phyloP scores from a whole-genome alignment of 768 basidiomycete genomes.

The Mrakia hoshinonis region DNA sequence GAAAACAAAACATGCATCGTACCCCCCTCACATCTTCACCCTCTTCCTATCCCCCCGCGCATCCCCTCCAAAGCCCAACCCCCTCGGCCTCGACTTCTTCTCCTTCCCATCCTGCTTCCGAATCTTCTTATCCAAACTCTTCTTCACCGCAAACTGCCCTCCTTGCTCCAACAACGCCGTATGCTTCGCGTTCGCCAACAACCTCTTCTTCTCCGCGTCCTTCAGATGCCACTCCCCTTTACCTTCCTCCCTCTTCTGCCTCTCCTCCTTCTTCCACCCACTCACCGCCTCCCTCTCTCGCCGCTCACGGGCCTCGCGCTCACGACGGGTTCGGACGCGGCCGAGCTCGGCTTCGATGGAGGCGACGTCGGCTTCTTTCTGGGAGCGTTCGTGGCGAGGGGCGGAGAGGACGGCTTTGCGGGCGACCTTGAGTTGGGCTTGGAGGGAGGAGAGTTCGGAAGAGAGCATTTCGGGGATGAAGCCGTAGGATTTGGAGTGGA shows the following conservation, averaged over 20 bases:
- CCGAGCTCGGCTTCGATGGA: constrained; percentile 66
- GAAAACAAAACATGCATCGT: background rate
- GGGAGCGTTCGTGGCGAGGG: constrained; percentile 36
- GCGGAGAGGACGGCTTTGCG: constrained; percentile 53
- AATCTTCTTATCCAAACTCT: constrained; percentile 79
- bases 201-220: constrained; percentile 62
- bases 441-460: constrained; percentile 57
- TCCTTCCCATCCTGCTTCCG: constrained; percentile 80
- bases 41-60: constrained; percentile 21
- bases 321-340: constrained; percentile 65
- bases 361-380: constrained; percentile 59
- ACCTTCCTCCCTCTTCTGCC: constrained; percentile 59
- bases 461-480: constrained; percentile 63
- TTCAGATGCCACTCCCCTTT: constrained; percentile 84
- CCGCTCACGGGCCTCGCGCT: constrained; percentile 58
- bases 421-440: constrained; percentile 60
- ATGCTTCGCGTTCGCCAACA: constrained; percentile 65
- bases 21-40: constrained; percentile 20
- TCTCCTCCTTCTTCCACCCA: constrained; percentile 52
- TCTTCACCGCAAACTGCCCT: constrained; percentile 72
- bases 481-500: constrained; percentile 61
- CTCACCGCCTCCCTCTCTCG: constrained; percentile 62
- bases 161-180: constrained; percentile 68
- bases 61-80: constrained; percentile 22
- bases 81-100: constrained; percentile 66